Percentiles rank a stretch among this genome's conserved stretches.
Conservation (phyloP, 371 early-diverging fungal genomes). For the Gilbertella persicaria region DNA sequence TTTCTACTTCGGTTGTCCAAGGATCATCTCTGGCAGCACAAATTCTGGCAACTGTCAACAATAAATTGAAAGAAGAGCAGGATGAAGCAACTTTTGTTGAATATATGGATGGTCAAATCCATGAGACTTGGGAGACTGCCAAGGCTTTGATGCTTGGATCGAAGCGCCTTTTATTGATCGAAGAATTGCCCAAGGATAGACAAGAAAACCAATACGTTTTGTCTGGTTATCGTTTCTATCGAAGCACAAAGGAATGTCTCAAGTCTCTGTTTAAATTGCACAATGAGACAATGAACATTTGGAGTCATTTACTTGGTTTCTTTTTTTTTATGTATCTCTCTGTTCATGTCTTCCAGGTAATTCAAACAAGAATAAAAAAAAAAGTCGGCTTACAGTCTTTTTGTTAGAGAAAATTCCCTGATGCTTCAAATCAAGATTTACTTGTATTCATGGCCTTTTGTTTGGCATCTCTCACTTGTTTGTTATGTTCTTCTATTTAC, state of each 20-base stretch:
- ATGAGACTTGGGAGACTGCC: conserved; percentile 54
- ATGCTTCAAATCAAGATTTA: conserved; percentile 47
- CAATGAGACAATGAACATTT: conserved; percentile 77
- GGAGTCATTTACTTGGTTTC: conserved; percentile 71
- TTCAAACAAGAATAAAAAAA: neutral
- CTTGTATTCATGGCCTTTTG: conserved; percentile 53
- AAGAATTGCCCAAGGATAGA: conserved; percentile 67
- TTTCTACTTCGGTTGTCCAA: conserved; percentile 24
- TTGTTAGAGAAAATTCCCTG: conserved; percentile 38
- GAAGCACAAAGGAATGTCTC: conserved; percentile 57
- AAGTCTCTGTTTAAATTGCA: conserved; percentile 66
- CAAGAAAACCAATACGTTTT: conserved; percentile 70
- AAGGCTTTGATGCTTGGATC: conserved; percentile 62
- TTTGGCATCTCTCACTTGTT: conserved; percentile 52
- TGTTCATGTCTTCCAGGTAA: conserved; percentile 53
- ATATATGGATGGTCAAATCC: conserved; percentile 44
- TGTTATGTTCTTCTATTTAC: conserved; percentile 62
- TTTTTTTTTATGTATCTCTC: conserved; percentile 58
- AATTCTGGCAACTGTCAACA: conserved; percentile 41
- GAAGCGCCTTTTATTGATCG: conserved; percentile 57
- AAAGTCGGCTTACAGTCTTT: neutral
- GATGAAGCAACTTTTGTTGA: conserved; percentile 37
- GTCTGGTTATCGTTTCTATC: conserved; percentile 66
- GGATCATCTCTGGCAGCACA: conserved; percentile 37
- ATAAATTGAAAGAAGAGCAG: conserved; percentile 22